Base-by-base conservation (phyloP, 768 basidiomycete species). In the Naganishia onofrii region DNA sequence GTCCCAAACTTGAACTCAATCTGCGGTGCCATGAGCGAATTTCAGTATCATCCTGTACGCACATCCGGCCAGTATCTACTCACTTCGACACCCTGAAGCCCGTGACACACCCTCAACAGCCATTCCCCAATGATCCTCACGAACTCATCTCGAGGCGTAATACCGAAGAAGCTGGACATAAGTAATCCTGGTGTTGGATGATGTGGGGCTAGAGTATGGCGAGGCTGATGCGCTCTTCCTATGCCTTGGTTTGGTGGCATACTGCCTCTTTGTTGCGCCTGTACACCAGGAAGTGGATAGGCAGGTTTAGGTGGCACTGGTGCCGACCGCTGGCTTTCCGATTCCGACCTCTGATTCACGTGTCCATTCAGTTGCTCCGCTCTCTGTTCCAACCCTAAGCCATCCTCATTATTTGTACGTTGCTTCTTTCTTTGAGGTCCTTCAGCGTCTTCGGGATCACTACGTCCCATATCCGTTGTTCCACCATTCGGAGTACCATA, bases 1-100 rank as follows among this genome's bases (percentile, higher is more conserved):
- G 74, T 75, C 13, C 78, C 78, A 9, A 79, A 67, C 67, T 79
- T 79, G 71, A 79, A 75, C 67, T 79, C 78, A 36, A 79, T 76
- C 78, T 79, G 42, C 29, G 3, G 12, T 51, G 8, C 7, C 12
- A 56, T 66, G 28, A 53, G 12, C n/a, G 51, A 15, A 13, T 21
- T 23, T 54, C 10, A n/a, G 32, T 34, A 26, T 28, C 44, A 13
- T 26, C n/a, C 31, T 32, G 53, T 13, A 21, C 13, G 12, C n/a
- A 21, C 31, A 53, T 46, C 29, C n/a, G 38, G 23, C 28, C 46
- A 42, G 19, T 34, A 21, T 15, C 10, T 28, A 29, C 70, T 52
- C 63, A 78, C 77, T 74, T 80, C 79, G 32, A 80, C 73, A 7
- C 74, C 69, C 9, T 29, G 68, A 42, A 73, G 66, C 19, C 74